Conservation (phyloP, 1,284 basidiomycete species). For the Ganoderma boninense region DNA sequence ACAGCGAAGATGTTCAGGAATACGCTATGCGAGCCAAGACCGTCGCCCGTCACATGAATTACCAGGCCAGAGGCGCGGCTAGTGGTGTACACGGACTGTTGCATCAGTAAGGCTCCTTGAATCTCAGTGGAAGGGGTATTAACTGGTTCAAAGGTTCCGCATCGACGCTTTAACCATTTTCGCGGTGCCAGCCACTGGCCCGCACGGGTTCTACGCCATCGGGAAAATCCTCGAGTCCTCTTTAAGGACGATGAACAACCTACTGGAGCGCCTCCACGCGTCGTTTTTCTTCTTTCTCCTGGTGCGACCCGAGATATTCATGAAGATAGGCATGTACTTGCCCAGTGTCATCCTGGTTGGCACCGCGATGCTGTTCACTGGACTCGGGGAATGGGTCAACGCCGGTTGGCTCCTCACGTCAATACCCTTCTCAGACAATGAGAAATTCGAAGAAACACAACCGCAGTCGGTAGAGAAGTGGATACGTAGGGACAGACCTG, state of each 20-base stretch:
- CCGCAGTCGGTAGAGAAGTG: slow-evolving; percentile 36
- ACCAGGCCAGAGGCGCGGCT: slow-evolving; percentile 74
- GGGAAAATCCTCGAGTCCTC: slow-evolving; percentile 90
- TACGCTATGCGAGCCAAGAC: slow-evolving; percentile 70
- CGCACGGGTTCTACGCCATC: slow-evolving; percentile 94
- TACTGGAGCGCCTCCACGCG: slow-evolving; percentile 92
- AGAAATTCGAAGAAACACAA: slow-evolving; percentile 30
- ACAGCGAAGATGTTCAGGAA: slow-evolving; percentile 53
- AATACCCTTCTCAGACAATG: slow-evolving; percentile 37
- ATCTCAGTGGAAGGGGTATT: background rate
- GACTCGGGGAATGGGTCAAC: slow-evolving; percentile 76
- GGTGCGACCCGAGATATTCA: slow-evolving; percentile 77
- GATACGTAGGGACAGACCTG: slow-evolving; percentile 52
- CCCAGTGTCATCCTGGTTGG: slow-evolving; percentile 87
- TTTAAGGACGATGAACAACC: slow-evolving; percentile 89
- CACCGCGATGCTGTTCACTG: slow-evolving; percentile 83
- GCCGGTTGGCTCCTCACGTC: slow-evolving; percentile 59
- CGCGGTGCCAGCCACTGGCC: slow-evolving; percentile 87
- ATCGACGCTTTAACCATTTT: slow-evolving; percentile 96
- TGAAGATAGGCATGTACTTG: slow-evolving; percentile 90
- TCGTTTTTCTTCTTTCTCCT: slow-evolving; percentile 96
- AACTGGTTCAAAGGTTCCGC: slow-evolving; percentile 65
- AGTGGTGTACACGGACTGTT: slow-evolving; percentile 85
- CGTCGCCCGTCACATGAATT: slow-evolving; percentile 68
- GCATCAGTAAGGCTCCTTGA: slow-evolving; percentile 62